Conservation (phyloP, 2,329 filamentous ascomycete genomes). For the Tolypocladium endophyticum region DNA sequence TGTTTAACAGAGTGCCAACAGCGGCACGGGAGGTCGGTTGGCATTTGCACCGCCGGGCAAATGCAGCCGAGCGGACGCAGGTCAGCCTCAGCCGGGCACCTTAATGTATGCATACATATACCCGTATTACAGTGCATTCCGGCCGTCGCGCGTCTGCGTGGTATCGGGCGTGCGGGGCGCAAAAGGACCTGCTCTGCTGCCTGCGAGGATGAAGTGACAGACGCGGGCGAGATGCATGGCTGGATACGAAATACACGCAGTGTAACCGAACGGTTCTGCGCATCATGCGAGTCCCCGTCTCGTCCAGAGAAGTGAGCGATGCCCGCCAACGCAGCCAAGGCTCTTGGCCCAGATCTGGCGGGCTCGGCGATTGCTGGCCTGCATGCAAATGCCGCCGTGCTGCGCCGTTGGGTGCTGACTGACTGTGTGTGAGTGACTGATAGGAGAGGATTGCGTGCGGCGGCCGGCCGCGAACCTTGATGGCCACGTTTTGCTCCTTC, state of each 20-base stretch:
- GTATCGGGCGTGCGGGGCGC: background rate
- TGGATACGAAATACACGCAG: background rate
- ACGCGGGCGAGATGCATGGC: background rate
- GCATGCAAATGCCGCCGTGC: background rate
- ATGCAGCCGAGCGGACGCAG: background rate
- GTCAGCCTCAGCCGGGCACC: background rate
- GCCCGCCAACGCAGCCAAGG: background rate
- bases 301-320: background rate
- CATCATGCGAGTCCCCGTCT: background rate
- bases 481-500: background rate
- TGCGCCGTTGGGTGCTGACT: background rate
- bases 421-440: background rate
- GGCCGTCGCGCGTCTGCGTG: background rate
- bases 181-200: background rate
- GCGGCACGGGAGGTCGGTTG: background rate
- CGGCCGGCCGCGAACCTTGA: background rate
- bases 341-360: background rate
- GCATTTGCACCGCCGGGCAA: background rate
- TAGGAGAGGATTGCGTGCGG: background rate
- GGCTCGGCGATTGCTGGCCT: background rate
- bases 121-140: background rate
- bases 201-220: background rate
- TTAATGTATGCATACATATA: background rate
- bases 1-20: background rate
- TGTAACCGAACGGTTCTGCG: background rate